Evolutionary conservation across 164 flowering plant genomes (phyloP), one percentile per base, ranked within the genome.

Genomic region (Protea cynaroides): DNA sequence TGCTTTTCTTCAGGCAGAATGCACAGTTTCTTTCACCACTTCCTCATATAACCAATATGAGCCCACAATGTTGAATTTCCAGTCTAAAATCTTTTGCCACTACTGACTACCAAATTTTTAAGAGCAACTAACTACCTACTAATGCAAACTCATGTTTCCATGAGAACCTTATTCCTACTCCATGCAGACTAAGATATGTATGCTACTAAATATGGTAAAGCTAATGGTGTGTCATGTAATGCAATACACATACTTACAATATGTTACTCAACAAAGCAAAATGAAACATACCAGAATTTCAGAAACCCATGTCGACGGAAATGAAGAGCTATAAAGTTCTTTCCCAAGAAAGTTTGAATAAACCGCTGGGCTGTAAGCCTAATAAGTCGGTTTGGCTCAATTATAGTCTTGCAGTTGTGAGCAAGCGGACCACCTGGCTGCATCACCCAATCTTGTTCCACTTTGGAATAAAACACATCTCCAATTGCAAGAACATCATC

Each of bases 401-500:
- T 82, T 68, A 95, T 46, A 49, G 90, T 92, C 80, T 79, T 82
- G 74, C 99, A 92, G 52, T 74, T 80, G 70, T 92, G 97, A 54
- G 89, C 84, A 75, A 95, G 79, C 1, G 99, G 97, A 55, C 99
- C 99, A 25, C 99, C 96, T 0, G 97, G 96, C 74, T 95, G 99
- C 94, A 83, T 84, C 61, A 87, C 88, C 99, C 93, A 85, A 36
- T 90, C 89, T 62, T 69, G 74, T 80, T 95, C 97, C 63, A 95
- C 83, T 61, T 88, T 82, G 14, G 99, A 90, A 82, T 72, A 95
- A 71, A 86, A 95, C 61, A 95, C 84, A 72, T 95, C 99, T 59
- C 99, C 99, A 62, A 95, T 81, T 0, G 92, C 96, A 68, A 95
- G 80, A 58, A 95, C 97, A 65, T 82, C 90, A 57, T 82, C 88